Conservation (phyloP, 495 filamentous ascomycete genomes). For the Aspergillus sclerotiicarbonarius region DNA sequence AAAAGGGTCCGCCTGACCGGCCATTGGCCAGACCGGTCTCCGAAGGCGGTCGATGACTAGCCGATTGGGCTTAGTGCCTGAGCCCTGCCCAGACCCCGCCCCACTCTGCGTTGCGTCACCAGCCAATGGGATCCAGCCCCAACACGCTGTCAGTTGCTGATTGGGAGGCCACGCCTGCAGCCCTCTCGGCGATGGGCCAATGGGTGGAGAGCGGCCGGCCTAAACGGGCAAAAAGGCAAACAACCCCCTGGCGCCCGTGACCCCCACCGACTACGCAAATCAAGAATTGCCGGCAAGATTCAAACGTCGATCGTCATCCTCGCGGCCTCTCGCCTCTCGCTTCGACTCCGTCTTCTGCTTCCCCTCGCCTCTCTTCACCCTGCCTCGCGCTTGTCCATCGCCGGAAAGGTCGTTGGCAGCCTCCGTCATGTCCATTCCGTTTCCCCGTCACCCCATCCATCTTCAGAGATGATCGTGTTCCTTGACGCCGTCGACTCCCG, state of each 20-base stretch:
- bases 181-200: background rate
- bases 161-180: background rate
- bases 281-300: conserved; percentile 1
- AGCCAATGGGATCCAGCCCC: background rate
- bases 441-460: background rate
- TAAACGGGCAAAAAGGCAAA: background rate
- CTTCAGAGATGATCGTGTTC: conserved; percentile 6
- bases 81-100: background rate
- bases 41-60: background rate
- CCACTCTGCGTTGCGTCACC: background rate
- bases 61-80: conserved; percentile 1
- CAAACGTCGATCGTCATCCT: conserved; percentile 7
- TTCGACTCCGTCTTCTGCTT: background rate
- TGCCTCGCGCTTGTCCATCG: background rate
- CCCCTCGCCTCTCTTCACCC: background rate
- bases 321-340: background rate
- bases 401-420: conserved; percentile 3
- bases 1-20: background rate
- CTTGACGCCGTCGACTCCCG: conserved; percentile 7
- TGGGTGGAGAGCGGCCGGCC: background rate
- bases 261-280: background rate
- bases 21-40: background rate
- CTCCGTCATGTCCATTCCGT: conserved; percentile 2
- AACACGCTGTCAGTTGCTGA: background rate
- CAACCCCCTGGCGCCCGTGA: background rate